Percentiles rank a stretch among this genome's conserved stretches.
These are phyloP conservation scores for Jacaranda copaia DNA, from an alignment of 257 asterid genomes.

Conservation along the genomic window DNA sequence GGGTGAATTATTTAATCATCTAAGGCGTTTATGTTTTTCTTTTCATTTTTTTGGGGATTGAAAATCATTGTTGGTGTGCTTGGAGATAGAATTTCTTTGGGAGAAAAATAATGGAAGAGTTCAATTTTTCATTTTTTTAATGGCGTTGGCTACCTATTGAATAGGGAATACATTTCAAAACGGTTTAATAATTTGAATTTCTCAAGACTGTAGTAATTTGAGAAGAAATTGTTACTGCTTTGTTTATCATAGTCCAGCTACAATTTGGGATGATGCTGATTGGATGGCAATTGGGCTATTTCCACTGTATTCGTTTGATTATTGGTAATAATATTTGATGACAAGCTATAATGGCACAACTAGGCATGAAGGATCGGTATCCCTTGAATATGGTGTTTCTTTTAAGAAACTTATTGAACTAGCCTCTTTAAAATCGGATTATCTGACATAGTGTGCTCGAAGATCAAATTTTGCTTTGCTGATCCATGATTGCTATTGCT, in stretches of 20 bases:
- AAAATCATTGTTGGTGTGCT: background rate
- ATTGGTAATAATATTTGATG: background rate
- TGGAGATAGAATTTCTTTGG: background rate
- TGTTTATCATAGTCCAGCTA: background rate
- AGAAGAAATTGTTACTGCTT: background rate
- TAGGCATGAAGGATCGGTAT: background rate
- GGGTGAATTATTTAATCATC: constrained; percentile 31
- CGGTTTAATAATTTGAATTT: background rate
- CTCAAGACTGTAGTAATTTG: background rate
- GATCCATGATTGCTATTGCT: background rate
- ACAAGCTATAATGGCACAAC: background rate
- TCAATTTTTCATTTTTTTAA: background rate
- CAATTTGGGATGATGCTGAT: too few relatives aligned
- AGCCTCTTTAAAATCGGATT: background rate
- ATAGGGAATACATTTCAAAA: background rate
- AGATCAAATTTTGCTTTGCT: background rate
- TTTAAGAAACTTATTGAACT: background rate
- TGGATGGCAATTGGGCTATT: background rate
- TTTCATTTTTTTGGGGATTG: background rate
- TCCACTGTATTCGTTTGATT: background rate
- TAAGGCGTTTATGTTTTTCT: background rate
- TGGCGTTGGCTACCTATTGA: constrained; percentile 9
- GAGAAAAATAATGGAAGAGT: background rate
- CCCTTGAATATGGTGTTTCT: background rate
- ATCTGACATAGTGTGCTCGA: background rate